Base-by-base conservation (phyloP, 139 green algal species). In the Chlamydomonas sp. region DNA sequence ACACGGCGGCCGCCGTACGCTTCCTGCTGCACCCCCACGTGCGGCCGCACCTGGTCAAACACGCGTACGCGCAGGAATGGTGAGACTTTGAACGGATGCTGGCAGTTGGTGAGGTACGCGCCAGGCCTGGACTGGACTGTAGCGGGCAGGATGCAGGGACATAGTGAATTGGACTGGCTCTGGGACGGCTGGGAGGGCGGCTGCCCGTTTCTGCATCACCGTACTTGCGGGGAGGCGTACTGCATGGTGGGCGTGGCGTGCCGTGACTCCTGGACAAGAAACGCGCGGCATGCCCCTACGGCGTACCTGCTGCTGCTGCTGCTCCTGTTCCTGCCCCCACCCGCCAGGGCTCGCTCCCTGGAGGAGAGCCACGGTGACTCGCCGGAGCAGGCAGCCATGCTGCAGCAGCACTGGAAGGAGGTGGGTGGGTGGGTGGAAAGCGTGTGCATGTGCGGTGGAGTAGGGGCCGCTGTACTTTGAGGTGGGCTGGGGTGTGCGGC, bases 11-110 rank as follows among this genome's bases (percentile, higher is more conserved):
- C 15, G 79, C 80, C 5, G 81, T 68, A 68, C 80, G 58, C 16
- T 91, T 95, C 74, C 72, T 96, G 60, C 78, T 90, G 85, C 88
- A 91, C 66, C 89, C 91, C 3, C 77, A 88, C 14, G 68, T 96
- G 10, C 84, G 91, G 49, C 87, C 89, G 63, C 94, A 96, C 60
- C 85, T 92, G 2, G 88, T 78, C 57, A 96, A 96, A 84, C 91
- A 88, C 31, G 90, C 16, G 5, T 92, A 92, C 71, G 85, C 80
- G 57, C 75, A 86, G 69, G 77, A 83, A 20, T 89, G 89, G 85
- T 89, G 67, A n/a, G 83, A 72, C 49, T 0, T 8, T 20, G 68
- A n/a, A 9, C 9, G 31, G 59, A 31, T 72, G 57, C 57, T 71
- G 58, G 9, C 57, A 0, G 68, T 14, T 76, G 4, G 8, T 74